A percentile compares a stretch with the other conserved stretches of the same genome.
These are phyloP conservation scores for Fusarium solani-melongenae DNA, from an alignment of 2,329 filamentous ascomycete species.

Conservation along the genomic window DNA sequence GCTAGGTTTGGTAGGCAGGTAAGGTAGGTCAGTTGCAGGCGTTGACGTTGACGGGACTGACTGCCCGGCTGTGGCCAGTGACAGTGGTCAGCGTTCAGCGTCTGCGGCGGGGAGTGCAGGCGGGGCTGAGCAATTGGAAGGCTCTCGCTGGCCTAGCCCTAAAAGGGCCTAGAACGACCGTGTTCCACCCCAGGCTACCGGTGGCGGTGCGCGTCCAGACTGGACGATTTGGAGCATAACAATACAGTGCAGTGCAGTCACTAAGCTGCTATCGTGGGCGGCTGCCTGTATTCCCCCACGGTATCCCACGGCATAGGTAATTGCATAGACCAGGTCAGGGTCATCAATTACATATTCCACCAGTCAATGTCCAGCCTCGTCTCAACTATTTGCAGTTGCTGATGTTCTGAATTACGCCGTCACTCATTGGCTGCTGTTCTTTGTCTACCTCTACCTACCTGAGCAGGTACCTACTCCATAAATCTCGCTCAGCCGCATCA, in stretches of 20 bases:
- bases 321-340: neutral
- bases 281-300: neutral
- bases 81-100: conserved; percentile 13
- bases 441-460: neutral
- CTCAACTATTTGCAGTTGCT: neutral
- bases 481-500: neutral
- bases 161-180: conserved; percentile 16
- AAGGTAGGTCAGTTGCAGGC: neutral
- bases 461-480: neutral
- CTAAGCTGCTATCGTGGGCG: neutral
- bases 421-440: neutral
- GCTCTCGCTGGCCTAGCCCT: conserved; percentile 12
- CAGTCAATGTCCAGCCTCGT: neutral
- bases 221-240: neutral
- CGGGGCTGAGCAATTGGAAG: conserved; percentile 23
- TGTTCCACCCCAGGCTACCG: conserved; percentile 31
- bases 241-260: no score
- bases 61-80: neutral
- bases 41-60: conserved; percentile 37
- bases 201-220: conserved; percentile 30
- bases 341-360: neutral
- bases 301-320: neutral
- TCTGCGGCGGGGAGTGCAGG: neutral
- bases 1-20: conserved; percentile 14
- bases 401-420: neutral